Percentiles rank a stretch among this genome's conserved stretches.
Evolutionary conservation across 2,329 filamentous ascomycete genomes (phyloP).

Genomic region (Ilyonectria robusta): DNA sequence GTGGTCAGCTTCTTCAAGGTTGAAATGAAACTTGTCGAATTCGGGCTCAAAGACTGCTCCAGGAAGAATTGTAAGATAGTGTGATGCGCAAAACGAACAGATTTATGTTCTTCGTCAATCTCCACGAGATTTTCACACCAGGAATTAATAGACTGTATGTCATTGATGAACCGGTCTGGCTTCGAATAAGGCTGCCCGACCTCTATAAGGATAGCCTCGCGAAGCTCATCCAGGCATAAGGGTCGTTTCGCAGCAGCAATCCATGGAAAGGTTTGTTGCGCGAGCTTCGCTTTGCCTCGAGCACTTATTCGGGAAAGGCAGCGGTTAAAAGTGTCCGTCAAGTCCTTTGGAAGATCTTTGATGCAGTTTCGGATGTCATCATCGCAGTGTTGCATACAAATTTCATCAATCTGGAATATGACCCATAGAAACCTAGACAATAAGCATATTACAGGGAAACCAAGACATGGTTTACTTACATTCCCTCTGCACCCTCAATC

Average conservation of each 20-base stretch:
- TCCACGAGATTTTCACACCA: conserved; percentile 54
- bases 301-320: conserved; percentile 28
- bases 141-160: conserved; percentile 44
- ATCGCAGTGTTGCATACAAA: conserved; percentile 49
- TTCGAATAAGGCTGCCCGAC: conserved; percentile 44
- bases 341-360: conserved; percentile 25
- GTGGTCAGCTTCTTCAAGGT: conserved; percentile 45
- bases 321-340: conserved; percentile 34
- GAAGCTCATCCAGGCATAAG: conserved; percentile 53
- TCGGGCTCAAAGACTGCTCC: background rate
- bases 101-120: conserved; percentile 48
- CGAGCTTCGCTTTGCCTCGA: background rate
- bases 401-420: conserved; percentile 53
- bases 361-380: conserved; percentile 33
- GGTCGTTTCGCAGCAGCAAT: conserved; percentile 50
- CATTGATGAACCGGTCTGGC: conserved; percentile 44
- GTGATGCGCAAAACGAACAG: conserved; percentile 53
- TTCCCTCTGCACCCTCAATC: conserved; percentile 50
- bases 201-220: conserved; percentile 55
- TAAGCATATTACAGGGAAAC: background rate
- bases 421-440: conserved; percentile 58
- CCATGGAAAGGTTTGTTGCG: conserved; percentile 40
- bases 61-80: conserved; percentile 51
- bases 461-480: conserved; percentile 45
- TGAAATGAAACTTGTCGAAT: conserved; percentile 34